Percentiles rank a stretch among this genome's conserved stretches.
Evolutionary conservation across 345 rosid species (phyloP).

Genomic region (Citrus mangshanensis): DNA sequence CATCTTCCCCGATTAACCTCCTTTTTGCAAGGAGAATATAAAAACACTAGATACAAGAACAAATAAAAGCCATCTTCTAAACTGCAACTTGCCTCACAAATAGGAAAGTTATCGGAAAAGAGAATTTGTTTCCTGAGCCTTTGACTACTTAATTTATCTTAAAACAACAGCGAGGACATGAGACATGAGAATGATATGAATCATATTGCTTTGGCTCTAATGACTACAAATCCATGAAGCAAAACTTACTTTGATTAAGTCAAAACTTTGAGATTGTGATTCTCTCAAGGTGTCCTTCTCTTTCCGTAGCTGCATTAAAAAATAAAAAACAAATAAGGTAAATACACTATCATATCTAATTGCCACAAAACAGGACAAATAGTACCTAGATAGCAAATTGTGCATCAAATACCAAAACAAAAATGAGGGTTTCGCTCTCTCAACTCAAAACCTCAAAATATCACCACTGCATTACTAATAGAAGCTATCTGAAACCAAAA

Average conservation of each 20-base stretch:
- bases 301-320: constrained; percentile 58
- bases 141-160: neutral
- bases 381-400: neutral
- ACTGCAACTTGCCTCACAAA: neutral
- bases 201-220: neutral
- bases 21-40: neutral
- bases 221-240: too few species aligned
- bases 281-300: constrained; percentile 69
- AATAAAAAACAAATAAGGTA: neutral
- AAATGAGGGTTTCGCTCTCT: neutral
- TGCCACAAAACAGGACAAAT: neutral
- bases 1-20: too few species aligned
- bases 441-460: too few species aligned
- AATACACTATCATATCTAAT: neutral
- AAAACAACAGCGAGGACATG: neutral
- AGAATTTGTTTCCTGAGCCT: neutral
- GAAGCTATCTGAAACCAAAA: neutral
- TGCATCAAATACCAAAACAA: neutral
- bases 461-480: neutral
- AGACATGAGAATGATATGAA: neutral
- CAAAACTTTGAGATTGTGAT: constrained; percentile 67
- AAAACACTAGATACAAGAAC: neutral
- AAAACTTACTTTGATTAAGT: constrained; percentile 59
- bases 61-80: neutral
- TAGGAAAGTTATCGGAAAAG: neutral